Evolutionary conservation across 202 grass and related monocot species (phyloP).

Genomic region (Schoenoplectus triqueter): DNA sequence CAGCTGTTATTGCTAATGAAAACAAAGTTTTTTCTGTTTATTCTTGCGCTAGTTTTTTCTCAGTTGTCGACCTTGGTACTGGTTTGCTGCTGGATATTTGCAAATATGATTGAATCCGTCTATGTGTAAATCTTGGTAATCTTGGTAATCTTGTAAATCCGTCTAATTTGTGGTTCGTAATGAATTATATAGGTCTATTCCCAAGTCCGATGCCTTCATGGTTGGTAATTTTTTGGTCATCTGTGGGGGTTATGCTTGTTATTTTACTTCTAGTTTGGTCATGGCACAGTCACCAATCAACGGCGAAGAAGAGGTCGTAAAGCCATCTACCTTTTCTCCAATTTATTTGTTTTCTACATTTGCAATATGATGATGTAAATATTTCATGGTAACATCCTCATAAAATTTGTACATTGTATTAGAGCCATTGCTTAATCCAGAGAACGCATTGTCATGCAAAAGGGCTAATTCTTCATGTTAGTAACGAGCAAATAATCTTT

Average conservation of each 20-base stretch:
- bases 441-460: background rate
- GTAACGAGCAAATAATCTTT: slow-evolving; percentile 14
- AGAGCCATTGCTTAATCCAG: slow-evolving; percentile 32
- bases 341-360: slow-evolving; percentile 44
- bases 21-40: slow-evolving; percentile 28
- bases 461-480: slow-evolving; percentile 21
- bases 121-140: background rate
- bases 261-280: slow-evolving; percentile 84
- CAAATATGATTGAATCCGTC: background rate
- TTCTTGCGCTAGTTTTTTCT: background rate
- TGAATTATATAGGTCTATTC: slow-evolving; percentile 69
- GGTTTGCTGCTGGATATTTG: slow-evolving; percentile 2
- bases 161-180: slow-evolving; percentile 24
- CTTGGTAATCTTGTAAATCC: background rate
- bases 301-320: slow-evolving; percentile 70
- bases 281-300: slow-evolving; percentile 67
- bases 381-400: slow-evolving; percentile 23
- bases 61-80: background rate
- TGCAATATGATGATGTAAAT: slow-evolving; percentile 67
- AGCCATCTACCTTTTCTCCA: slow-evolving; percentile 37
- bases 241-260: slow-evolving; percentile 44
- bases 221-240: slow-evolving; percentile 72
- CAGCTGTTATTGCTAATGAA: slow-evolving; percentile 28
- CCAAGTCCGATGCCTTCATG: slow-evolving; percentile 81
- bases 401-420: slow-evolving; percentile 33